Conservation (phyloP, 106 monocot genomes). For the Allium sativum region DNA sequence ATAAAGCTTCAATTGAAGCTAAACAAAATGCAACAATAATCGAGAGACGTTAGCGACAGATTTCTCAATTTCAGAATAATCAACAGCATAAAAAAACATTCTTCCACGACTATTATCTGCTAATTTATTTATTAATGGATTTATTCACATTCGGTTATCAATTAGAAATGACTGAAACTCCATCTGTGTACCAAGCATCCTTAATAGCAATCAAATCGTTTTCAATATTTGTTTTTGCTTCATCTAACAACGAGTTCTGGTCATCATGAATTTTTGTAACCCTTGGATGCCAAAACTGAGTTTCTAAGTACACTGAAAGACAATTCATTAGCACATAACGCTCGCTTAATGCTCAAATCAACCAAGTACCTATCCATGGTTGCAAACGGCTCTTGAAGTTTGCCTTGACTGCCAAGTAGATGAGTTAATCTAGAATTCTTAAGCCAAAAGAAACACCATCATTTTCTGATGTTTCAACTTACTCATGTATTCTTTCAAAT, state of each 20-base stretch:
- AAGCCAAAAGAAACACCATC: too few relatives aligned
- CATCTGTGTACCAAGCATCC: background rate
- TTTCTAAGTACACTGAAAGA: background rate
- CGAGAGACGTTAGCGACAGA: background rate
- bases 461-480: too few relatives aligned
- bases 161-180: background rate
- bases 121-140: background rate
- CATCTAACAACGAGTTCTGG: background rate
- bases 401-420: too few relatives aligned
- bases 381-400: too few relatives aligned
- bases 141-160: background rate
- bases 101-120: background rate
- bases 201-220: background rate
- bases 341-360: too few relatives aligned
- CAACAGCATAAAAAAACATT: background rate
- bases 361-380: too few relatives aligned
- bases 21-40: too few relatives aligned
- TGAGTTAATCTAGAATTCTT: too few relatives aligned
- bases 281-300: background rate
- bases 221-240: background rate
- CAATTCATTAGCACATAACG: too few relatives aligned
- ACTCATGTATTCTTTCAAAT: too few relatives aligned
- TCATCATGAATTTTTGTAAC: background rate
- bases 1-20: too few relatives aligned
- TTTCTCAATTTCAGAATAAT: background rate